A percentile compares a stretch with the other conserved stretches of the same genome.
These are phyloP conservation scores for Colletotrichum tabaci DNA, from an alignment of 2,329 filamentous ascomycete species.

Conservation along the genomic window DNA sequence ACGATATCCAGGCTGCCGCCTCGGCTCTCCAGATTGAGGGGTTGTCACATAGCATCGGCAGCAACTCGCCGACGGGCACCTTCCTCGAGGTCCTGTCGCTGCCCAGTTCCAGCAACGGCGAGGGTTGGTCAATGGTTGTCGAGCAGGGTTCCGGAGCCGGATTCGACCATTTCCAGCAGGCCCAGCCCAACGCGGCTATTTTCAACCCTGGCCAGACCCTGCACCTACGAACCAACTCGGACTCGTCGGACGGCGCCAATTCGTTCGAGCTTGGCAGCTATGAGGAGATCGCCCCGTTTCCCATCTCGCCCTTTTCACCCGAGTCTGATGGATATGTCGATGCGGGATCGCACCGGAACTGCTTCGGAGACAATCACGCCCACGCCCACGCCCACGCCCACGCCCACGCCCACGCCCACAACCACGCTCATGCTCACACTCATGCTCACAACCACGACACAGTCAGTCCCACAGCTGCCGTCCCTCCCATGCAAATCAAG, in stretches of 20 bases:
- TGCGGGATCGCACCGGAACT: slow-evolving; percentile 71
- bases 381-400: slow-evolving; percentile 55
- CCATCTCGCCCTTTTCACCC: slow-evolving; percentile 86
- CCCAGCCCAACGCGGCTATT: slow-evolving; percentile 74
- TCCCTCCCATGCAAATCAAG: slow-evolving; percentile 80
- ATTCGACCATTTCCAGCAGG: slow-evolving; percentile 75
- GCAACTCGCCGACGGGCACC: slow-evolving; percentile 63
- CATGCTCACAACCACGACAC: slow-evolving; percentile 63
- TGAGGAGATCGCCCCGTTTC: slow-evolving; percentile 81
- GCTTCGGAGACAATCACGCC: slow-evolving; percentile 69
- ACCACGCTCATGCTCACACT: slow-evolving; percentile 51
- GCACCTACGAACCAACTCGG: slow-evolving; percentile 88
- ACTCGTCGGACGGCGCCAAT: slow-evolving; percentile 82
- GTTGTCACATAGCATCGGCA: slow-evolving; percentile 60
- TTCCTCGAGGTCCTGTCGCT: slow-evolving; percentile 91
- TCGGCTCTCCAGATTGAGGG: slow-evolving; percentile 69
- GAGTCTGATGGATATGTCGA: slow-evolving; percentile 83
- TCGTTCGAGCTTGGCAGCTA: slow-evolving; percentile 82
- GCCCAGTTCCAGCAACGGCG: slow-evolving; percentile 83
- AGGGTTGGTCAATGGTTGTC: slow-evolving; percentile 82
- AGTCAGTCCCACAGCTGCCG: slow-evolving; percentile 78
- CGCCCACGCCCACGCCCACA: slow-evolving; percentile 56
- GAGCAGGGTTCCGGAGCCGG: slow-evolving; percentile 53
- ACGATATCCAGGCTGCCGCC: slow-evolving; percentile 78
- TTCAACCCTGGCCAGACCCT: slow-evolving; percentile 94